Base-by-base conservation (phyloP, 108 stramenopile genomes). In the Cylindrotheca fusiformis region DNA sequence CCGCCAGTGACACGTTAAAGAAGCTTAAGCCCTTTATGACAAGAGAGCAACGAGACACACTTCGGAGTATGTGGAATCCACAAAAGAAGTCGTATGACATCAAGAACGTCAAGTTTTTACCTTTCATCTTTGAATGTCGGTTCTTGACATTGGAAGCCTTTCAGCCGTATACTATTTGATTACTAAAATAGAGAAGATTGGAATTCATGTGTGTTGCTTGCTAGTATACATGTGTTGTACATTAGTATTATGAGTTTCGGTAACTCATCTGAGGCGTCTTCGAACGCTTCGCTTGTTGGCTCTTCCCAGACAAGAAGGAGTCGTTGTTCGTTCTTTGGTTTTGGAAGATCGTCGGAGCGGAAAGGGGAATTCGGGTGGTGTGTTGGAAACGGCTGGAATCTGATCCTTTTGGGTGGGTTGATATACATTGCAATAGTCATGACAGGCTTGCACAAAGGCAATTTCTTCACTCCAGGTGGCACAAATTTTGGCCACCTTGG, bases 61-160 rank as follows among this genome's bases (percentile, higher is more conserved):
- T 79, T 14, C 26, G 36, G 0, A 31, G 24, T 4, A 36, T 63
- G 30, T 68, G 59, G 65, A 65, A 60, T 22, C 17, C 48, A 23
- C 28, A 54, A 28, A 53, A 54, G 48, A 46, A 62, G 18, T 49
- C 17, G 0, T 69, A 54, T 32, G 63, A 64, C 14, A 32, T 58
- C n/a, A 45, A 65, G 29, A 52, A 32, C 22, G 32, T 74, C 51
- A 74, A 75, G 52, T 75, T 69, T 57, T 47, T 67, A 17, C 22
- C 63, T 4, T 80, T 52, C 52, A 66, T 4, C 17, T 80, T 74
- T 49, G 74, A 75, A 51, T 80, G 79, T 30, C 65, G 74, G 32
- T 68, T 68, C 32, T 45, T 80, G 41, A 73, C 52, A 5, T 52
- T 75, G 57, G 63, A 64, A n/a, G 41, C 6, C 6, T 14, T 10